These are phyloP conservation scores for Boletus fagicola DNA, from an alignment of 768 basidiomycete genomes.

Conservation along the genomic window DNA sequence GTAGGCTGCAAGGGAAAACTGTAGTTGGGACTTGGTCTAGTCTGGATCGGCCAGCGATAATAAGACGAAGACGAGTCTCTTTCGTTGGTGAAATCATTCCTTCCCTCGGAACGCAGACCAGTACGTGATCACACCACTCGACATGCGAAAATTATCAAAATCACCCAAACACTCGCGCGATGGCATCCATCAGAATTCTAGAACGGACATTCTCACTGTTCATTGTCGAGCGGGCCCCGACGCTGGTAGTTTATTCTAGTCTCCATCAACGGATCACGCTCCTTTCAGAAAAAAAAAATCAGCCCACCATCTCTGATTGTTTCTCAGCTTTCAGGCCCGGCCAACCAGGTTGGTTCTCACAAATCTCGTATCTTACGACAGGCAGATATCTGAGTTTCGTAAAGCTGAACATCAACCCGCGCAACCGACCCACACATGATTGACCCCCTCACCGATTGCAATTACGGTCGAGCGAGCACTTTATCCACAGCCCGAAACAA, in stretches of 20 bases:
- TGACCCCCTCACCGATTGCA: neutral
- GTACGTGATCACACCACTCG: constrained; percentile 1
- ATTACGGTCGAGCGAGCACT: neutral
- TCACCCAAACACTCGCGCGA: neutral
- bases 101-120: too few species aligned
- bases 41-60: neutral
- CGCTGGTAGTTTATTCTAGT: neutral
- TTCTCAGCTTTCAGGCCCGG: neutral
- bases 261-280: neutral
- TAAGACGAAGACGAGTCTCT: neutral
- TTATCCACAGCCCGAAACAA: neutral
- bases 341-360: neutral
- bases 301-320: neutral
- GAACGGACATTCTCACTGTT: neutral
- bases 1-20: neutral
- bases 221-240: neutral
- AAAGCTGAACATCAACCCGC: neutral
- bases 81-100: neutral
- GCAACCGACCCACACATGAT: too few species aligned
- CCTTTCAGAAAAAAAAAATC: neutral
- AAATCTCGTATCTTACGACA: constrained; percentile 6
- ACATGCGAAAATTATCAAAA: neutral
- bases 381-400: neutral
- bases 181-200: neutral
- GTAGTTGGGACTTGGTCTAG: neutral